phyloP scores from a whole-genome alignment of 2,329 filamentous ascomycete genomes.

The Paecilomyces variotii region DNA sequence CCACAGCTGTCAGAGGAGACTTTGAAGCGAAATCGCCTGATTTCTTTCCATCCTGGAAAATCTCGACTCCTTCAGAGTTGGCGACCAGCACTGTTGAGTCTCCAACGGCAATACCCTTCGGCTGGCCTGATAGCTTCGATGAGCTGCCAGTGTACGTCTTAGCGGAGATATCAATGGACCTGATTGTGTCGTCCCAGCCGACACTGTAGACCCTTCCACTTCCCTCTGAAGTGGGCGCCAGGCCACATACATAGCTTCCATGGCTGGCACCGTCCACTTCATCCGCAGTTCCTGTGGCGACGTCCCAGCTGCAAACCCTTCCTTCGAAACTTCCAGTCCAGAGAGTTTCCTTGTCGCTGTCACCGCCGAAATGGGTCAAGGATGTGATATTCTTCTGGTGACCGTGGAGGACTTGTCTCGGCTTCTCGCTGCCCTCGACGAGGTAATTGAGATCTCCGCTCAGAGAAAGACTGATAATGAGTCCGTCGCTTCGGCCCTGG shows the following conservation, averaged over 20 bases:
- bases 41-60: constrained; percentile 51
- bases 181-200: constrained; percentile 88
- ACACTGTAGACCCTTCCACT: constrained; percentile 66
- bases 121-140: constrained; percentile 66
- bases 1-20: constrained; percentile 62
- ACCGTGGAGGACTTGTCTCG: constrained; percentile 67
- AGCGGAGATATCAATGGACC: constrained; percentile 65
- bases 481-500: constrained; percentile 67
- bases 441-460: constrained; percentile 88
- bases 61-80: constrained; percentile 50
- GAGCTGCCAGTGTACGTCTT: constrained; percentile 66
- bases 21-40: constrained; percentile 54
- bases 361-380: constrained; percentile 49
- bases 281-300: constrained; percentile 58
- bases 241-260: constrained; percentile 75
- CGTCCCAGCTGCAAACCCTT: constrained; percentile 75
- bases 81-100: constrained; percentile 50
- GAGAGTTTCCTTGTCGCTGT: constrained; percentile 50
- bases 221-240: constrained; percentile 50
- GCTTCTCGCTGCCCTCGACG: constrained; percentile 59
- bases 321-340: constrained; percentile 93
- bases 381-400: constrained; percentile 90
- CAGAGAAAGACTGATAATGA: constrained; percentile 84
- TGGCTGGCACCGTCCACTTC: constrained; percentile 73
- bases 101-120: constrained; percentile 60